Conservation (phyloP, 2,329 filamentous ascomycete genomes). For the Chalara sp. region DNA sequence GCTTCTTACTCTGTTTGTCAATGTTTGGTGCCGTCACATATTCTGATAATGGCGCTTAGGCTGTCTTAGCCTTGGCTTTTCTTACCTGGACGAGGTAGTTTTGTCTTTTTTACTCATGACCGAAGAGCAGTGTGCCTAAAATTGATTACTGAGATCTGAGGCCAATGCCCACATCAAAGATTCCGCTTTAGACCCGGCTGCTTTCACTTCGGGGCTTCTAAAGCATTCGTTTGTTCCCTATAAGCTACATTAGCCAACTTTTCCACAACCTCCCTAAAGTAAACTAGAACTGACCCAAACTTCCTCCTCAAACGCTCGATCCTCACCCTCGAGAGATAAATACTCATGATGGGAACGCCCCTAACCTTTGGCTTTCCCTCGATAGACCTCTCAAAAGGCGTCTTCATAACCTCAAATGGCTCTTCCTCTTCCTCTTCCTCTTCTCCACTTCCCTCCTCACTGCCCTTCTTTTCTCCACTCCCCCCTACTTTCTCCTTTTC, state of each 20-base stretch:
- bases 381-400: slow-evolving; percentile 48
- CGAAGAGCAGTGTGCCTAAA: too few relatives aligned
- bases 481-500: slow-evolving; percentile 13
- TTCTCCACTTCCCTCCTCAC: slow-evolving; percentile 30
- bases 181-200: background rate
- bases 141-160: too few relatives aligned
- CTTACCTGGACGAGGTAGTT: too few relatives aligned
- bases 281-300: slow-evolving; percentile 20
- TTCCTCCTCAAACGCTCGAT: slow-evolving; percentile 48
- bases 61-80: too few relatives aligned
- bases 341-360: slow-evolving; percentile 47
- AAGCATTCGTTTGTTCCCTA: background rate
- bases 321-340: slow-evolving; percentile 49
- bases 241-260: too few relatives aligned
- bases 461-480: slow-evolving; percentile 36
- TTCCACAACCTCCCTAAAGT: too few relatives aligned
- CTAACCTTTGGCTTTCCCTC: slow-evolving; percentile 38
- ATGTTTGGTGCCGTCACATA: too few relatives aligned
- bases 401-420: slow-evolving; percentile 51
- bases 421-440: slow-evolving; percentile 32
- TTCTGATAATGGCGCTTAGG: too few relatives aligned
- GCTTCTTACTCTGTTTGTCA: too few relatives aligned
- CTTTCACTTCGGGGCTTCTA: background rate
- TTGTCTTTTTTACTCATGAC: too few relatives aligned
- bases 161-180: too few relatives aligned